These are phyloP conservation scores for Pugionium dolabratum DNA, from an alignment of 345 rosid genomes.

Conservation along the genomic window DNA sequence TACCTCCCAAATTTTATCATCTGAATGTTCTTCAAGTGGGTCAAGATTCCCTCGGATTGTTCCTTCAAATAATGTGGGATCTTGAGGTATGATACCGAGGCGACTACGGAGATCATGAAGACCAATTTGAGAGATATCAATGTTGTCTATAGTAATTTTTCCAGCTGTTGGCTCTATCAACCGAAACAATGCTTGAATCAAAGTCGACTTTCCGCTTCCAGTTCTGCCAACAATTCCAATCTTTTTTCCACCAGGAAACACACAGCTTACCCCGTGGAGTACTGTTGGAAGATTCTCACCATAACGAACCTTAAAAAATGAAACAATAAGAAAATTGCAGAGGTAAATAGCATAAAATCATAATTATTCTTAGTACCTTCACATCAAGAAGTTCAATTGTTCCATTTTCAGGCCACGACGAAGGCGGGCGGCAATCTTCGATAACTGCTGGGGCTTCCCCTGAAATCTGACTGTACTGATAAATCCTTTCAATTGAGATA, in stretches of 20 bases:
- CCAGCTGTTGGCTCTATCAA: conserved; percentile 88
- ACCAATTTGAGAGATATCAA: conserved; percentile 85
- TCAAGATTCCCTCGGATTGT: conserved; percentile 93
- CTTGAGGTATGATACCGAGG: conserved; percentile 96
- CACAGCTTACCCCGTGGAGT: conserved; percentile 77
- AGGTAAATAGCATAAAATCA: not conserved
- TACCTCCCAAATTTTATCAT: conserved; percentile 93
- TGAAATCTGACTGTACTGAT: conserved; percentile 88
- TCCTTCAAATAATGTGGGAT: conserved; percentile 97
- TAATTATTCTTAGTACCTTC: conserved; percentile 53
- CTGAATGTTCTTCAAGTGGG: conserved; percentile 94
- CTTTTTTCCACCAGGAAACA: conserved; percentile 93
- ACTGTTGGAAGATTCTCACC: conserved; percentile 95
- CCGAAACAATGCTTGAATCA: conserved; percentile 96
- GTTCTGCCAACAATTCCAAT: conserved; percentile 99
- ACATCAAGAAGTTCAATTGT: conserved; percentile 77
- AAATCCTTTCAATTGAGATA: conserved; percentile 93
- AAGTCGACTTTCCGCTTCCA: conserved; percentile 96
- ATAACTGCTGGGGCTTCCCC: conserved; percentile 73
- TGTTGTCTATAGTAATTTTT: conserved; percentile 83
- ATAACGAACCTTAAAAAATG: conserved; percentile 71
- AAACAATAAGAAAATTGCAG: conserved; percentile 21
- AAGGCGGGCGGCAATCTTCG: conserved; percentile 68
- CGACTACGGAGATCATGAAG: conserved; percentile 97
- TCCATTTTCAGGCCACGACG: conserved; percentile 90